Conservation (phyloP, 352 stramenopile species). For the Discostella stelligera region DNA sequence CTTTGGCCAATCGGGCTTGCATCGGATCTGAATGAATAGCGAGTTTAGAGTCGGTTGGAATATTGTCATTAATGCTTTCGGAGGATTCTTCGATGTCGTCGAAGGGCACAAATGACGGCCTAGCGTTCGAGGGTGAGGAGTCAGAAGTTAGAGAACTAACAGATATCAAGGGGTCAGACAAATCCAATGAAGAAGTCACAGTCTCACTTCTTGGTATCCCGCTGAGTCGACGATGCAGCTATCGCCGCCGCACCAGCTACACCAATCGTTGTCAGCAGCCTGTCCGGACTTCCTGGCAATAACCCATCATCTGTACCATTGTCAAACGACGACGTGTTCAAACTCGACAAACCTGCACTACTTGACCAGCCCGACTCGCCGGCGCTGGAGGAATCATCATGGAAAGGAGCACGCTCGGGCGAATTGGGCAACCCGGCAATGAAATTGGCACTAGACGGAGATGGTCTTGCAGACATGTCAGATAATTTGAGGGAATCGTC, state of each 20-base stretch:
- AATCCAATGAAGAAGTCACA: neutral
- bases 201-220: constrained; percentile 17
- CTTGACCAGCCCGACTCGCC: constrained; percentile 63
- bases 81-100: constrained; percentile 1
- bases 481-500: neutral
- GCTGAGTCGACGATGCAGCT: neutral
- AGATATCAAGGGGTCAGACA: neutral
- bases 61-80: neutral
- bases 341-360: constrained; percentile 59
- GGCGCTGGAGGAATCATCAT: constrained; percentile 28
- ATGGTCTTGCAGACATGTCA: neutral
- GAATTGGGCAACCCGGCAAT: constrained; percentile 7
- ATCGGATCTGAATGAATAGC: neutral
- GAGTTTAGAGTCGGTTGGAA: neutral
- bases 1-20: neutral
- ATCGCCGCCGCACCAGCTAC: constrained; percentile 25
- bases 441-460: neutral
- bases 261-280: constrained; percentile 45
- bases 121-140: neutral
- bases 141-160: neutral
- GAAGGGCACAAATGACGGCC: constrained; percentile 2
- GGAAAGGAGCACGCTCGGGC: neutral
- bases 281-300: constrained; percentile 16
- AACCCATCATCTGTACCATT: constrained; percentile 29
- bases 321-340: constrained; percentile 70